Percentiles rank a stretch among this genome's conserved stretches.
These are phyloP conservation scores for Phytophthora syringae DNA, from an alignment of 352 stramenopile genomes.

Conservation along the genomic window DNA sequence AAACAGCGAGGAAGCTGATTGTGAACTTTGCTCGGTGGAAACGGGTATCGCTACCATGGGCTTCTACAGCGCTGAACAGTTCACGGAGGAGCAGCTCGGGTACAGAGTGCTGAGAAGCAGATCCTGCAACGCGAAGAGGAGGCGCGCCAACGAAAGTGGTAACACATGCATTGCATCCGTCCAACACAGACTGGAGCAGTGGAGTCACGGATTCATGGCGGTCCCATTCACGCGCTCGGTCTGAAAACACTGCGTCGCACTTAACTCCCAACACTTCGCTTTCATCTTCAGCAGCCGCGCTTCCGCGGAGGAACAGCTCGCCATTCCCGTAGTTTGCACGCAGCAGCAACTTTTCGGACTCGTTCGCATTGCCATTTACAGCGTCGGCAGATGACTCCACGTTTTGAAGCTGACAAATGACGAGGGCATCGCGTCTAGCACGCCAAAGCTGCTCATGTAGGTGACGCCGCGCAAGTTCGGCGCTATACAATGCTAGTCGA, in stretches of 20 bases:
- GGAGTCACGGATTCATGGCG: slow-evolving; percentile 61
- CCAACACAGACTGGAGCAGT: slow-evolving; percentile 70
- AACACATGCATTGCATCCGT: slow-evolving; percentile 73
- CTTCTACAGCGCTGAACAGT: slow-evolving; percentile 49
- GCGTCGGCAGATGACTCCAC: slow-evolving; percentile 4
- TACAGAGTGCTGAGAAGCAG: slow-evolving; percentile 31
- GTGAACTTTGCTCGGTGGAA: slow-evolving; percentile 67
- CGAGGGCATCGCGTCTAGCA: slow-evolving; percentile 54
- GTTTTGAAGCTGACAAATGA: slow-evolving; percentile 77
- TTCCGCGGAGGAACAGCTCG: slow-evolving; percentile 52
- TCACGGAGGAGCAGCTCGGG: slow-evolving; percentile 54
- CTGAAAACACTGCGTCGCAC: slow-evolving; percentile 70
- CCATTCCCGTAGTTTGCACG: slow-evolving; percentile 64
- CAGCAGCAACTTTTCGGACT: slow-evolving; percentile 31
- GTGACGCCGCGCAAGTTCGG: slow-evolving; percentile 59
- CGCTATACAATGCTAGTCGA: slow-evolving; percentile 42
- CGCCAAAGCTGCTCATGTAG: slow-evolving; percentile 80
- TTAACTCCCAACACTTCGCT: slow-evolving; percentile 44
- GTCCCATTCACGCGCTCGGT: slow-evolving; percentile 67
- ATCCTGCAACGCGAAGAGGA: slow-evolving; percentile 26
- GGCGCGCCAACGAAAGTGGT: slow-evolving; percentile 58
- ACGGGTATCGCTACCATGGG: slow-evolving; percentile 34
- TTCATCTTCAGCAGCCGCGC: neutral
- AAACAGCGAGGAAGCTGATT: slow-evolving; percentile 92
- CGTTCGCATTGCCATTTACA: slow-evolving; percentile 3